Evolutionary conservation across 2,329 filamentous ascomycete genomes (phyloP), one percentile per base, ranked within the genome.

Genomic region (Cadophora luteo-olivacea): DNA sequence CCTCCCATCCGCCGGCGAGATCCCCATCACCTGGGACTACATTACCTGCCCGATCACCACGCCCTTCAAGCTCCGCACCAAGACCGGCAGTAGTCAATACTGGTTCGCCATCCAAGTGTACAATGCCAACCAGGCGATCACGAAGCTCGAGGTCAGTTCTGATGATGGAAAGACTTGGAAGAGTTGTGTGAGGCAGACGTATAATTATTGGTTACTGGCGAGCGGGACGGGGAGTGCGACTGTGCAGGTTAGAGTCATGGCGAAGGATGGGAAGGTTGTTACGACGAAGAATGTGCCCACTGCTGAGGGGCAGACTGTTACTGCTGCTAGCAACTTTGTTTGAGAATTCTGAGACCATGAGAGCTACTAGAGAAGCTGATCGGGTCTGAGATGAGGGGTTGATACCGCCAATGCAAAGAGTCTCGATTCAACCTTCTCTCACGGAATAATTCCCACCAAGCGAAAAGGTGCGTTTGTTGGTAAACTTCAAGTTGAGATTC

Each of bases 41-140:
- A 48, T 63, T 29, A 63, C 61, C 61, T 63, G 61, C 32, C 61
- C 61, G 1, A 63, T 63, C 45, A 63, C 61, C 61, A 63, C 61
- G 7, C 61, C 61, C 12, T 64, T 64, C 61, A 29, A 24, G 12
- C 49, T 64, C n/a, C 61, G 61, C 11, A 64, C 61, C 49, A 64
- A 64, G 33, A 41, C 16, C 9, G 61, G 61, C 14, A 64, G 61
- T n/a, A 55, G 49, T 4, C 61, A 64, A 22, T 64, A 33, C 9
- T 64, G 61, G 61, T 64, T 64, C 32, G 61, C 61, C 24, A 64
- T 64, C 51, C 61, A 64, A 38, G 61, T 64, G 32, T 64, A 64
- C 49, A 64, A 64, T 16, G 61, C 61, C 61, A 64, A 64, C 22
- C 61, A 64, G 32, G 61, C 61, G 3, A 55, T 64, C 61, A 64